Conservation (phyloP, 1,284 basidiomycete genomes). For the Microbotryomycetes sp. region DNA sequence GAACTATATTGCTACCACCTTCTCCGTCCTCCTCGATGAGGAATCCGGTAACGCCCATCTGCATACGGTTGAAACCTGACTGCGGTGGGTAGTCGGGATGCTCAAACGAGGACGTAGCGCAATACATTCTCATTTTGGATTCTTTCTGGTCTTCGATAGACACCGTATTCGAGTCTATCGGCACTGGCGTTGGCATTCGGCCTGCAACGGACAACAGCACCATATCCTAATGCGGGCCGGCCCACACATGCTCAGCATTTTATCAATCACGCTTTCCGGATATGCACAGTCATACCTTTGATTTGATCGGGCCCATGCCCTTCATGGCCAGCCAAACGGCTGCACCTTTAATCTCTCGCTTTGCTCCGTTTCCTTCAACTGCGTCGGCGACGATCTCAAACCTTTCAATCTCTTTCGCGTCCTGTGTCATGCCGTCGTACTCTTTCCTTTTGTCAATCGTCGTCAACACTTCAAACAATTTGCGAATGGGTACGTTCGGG, state of each 20-base stretch:
- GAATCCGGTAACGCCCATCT: constrained; percentile 32
- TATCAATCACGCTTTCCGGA: too few species aligned
- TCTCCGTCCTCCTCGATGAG: constrained; percentile 27
- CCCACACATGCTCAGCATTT: too few species aligned
- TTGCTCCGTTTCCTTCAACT: background rate
- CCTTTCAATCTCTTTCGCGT: constrained; percentile 16
- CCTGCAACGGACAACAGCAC: constrained; percentile 31
- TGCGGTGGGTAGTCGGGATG: constrained; percentile 23
- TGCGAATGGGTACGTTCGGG: constrained; percentile 25
- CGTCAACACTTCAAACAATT: constrained; percentile 29
- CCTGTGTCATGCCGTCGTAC: constrained; percentile 29
- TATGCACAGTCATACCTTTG: constrained; percentile 41
- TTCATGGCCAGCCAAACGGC: constrained; percentile 54
- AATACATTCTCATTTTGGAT: constrained; percentile 12
- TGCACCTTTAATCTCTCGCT: constrained; percentile 54
- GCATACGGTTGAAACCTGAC: constrained; percentile 32
- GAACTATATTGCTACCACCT: constrained; percentile 20
- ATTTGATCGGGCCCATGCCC: constrained; percentile 58
- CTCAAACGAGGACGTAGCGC: constrained; percentile 27
- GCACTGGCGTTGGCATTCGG: constrained; percentile 10
- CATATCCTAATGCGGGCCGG: constrained; percentile 28
- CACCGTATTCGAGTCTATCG: background rate
- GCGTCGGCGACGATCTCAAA: constrained; percentile 8
- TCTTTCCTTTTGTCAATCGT: constrained; percentile 12
- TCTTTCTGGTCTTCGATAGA: background rate